Evolutionary conservation across 202 grass and related monocot genomes (phyloP).

Genomic region (Brachypodium distachyon): DNA sequence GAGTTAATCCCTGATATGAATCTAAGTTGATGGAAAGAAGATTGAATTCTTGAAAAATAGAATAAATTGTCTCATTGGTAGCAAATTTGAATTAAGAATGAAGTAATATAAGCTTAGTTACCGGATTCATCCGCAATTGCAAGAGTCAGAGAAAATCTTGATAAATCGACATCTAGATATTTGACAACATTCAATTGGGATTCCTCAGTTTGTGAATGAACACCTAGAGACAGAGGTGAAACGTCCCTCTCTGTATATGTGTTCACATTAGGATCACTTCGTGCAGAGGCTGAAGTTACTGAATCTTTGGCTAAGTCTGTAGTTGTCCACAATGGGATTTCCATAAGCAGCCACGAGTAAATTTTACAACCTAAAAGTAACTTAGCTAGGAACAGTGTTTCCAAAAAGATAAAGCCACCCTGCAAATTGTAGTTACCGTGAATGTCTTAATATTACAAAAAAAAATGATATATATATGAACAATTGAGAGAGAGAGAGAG

Average conservation of each 20-base stretch:
- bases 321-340: slow-evolving; percentile 18
- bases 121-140: slow-evolving; percentile 40
- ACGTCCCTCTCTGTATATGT: slow-evolving; percentile 16
- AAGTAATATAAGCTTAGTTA: slow-evolving; percentile 31
- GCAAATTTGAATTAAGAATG: slow-evolving; percentile 10
- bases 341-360: slow-evolving; percentile 40
- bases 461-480: background rate
- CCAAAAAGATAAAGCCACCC: slow-evolving; percentile 77
- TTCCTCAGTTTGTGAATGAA: slow-evolving; percentile 33
- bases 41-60: background rate
- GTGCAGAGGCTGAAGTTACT: slow-evolving; percentile 15
- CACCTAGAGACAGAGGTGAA: slow-evolving; percentile 13
- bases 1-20: slow-evolving; percentile 47
- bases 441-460: slow-evolving; percentile 25
- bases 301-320: slow-evolving; percentile 25
- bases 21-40: slow-evolving; percentile 37
- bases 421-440: slow-evolving; percentile 37
- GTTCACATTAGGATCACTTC: slow-evolving; percentile 19
- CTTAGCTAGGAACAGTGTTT: slow-evolving; percentile 63
- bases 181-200: slow-evolving; percentile 30
- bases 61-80: slow-evolving; percentile 14
- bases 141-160: slow-evolving; percentile 54
- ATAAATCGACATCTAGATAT: slow-evolving; percentile 52
- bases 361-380: slow-evolving; percentile 52
- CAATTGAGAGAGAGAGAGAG: background rate